Evolutionary conservation across 345 rosid genomes (phyloP), one percentile per base, ranked within the genome.

Genomic region (Leavenworthia alabamica): DNA sequence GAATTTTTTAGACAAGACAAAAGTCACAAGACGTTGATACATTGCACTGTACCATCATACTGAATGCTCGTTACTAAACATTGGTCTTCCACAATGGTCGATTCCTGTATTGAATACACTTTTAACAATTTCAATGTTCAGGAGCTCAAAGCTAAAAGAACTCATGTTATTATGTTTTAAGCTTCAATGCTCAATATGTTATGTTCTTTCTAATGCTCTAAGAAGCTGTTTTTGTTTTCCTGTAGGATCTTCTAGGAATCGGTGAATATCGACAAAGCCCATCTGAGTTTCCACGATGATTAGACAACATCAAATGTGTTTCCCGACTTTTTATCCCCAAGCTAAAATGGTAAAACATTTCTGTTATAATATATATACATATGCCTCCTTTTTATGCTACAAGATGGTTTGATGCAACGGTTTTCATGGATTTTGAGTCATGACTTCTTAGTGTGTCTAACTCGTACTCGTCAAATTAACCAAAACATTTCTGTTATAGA

Each of bases 191-290:
- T 43, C 26, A 52, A 6, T 60, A 23, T 43, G 41, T 11, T 53
- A 35, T 46, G 63, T 12, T 62, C 16, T 43, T 60, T 40, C 4
- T 17, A 14, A n/a, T 20, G 63, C 10, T 37, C 37, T 48, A 31
- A 22, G 42, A 15, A 39, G 28, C 63, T 44, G 22, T 40, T 23
- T 41, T 7, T 2, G n/a, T n/a, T 16, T 13, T 24, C 23, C 60
- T 29, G 75, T 82, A 86, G 92, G 95, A 85, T 78, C 79, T 86
- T 68, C 79, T 87, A 12, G 95, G 95, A 60, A 81, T 82, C 8
- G 95, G 97, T 65, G 90, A 82, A 68, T 88, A 80, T 73, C 81
- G 83, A 44, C 76, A 82, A 45, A 77, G 80, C 53, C 75, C 81
- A 49, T 67, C 72, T 67, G 79, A 74, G 56, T 59, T 66, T 52